These are phyloP conservation scores for Sporobolomyces phaffii DNA, from an alignment of 768 basidiomycete species.

Conservation along the genomic window DNA sequence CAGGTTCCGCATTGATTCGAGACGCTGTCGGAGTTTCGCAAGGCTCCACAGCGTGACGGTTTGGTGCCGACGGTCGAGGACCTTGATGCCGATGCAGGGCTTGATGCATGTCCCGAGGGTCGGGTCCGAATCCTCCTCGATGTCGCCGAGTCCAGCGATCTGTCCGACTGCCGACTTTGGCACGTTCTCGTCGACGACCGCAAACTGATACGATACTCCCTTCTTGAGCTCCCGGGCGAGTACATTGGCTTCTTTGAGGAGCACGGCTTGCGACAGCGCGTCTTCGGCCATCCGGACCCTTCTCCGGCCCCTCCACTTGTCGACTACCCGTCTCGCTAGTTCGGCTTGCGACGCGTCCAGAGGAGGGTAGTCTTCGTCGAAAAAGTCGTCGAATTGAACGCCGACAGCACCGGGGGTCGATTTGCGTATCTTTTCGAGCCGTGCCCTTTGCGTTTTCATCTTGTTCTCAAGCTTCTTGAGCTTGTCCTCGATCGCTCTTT, in stretches of 20 bases:
- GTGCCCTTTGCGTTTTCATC: conserved; percentile 22
- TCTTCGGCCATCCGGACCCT: conserved; percentile 89
- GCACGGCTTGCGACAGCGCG: conserved; percentile 72
- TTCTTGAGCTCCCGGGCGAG: conserved; percentile 83
- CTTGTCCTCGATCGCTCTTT: conserved; percentile 35
- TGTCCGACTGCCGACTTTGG: conserved; percentile 78
- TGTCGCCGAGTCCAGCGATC: conserved; percentile 78
- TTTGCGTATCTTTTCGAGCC: conserved; percentile 18
- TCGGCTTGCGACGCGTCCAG: conserved; percentile 20
- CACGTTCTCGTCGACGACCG: conserved; percentile 73
- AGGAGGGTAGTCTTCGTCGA: conserved; percentile 30
- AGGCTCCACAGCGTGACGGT: conserved; percentile 89
- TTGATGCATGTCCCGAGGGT: conserved; percentile 65
- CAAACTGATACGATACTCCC: conserved; percentile 85
- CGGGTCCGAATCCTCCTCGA: conserved; percentile 86
- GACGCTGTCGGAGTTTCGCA: conserved; percentile 76
- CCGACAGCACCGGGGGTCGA: neutral
- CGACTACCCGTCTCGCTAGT: conserved; percentile 53
- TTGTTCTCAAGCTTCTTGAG: conserved; percentile 32
- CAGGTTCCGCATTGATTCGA: conserved; percentile 88
- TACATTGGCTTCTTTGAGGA: conserved; percentile 89
- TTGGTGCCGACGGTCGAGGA: conserved; percentile 78
- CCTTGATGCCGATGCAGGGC: conserved; percentile 80
- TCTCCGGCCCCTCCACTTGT: conserved; percentile 75
- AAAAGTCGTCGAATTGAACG: conserved; percentile 13